Percentiles rank a stretch among this genome's conserved stretches.
Evolutionary conservation across 2,329 filamentous ascomycete species (phyloP).

Genomic region (Venturia carpophila): DNA sequence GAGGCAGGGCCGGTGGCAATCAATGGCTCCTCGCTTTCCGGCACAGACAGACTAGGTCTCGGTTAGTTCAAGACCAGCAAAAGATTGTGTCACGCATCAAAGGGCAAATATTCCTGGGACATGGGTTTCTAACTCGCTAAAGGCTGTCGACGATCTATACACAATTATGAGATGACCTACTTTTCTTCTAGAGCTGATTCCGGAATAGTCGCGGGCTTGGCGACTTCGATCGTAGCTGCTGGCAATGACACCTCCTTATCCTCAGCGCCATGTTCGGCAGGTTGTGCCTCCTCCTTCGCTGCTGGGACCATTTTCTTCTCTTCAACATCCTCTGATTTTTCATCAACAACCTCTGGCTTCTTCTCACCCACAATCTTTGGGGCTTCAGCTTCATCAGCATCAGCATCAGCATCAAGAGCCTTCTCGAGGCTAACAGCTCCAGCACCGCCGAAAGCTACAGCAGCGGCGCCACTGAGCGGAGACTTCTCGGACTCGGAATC

Average conservation of each 20-base stretch:
- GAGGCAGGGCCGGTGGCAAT: neutral
- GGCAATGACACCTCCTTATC: neutral
- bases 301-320: neutral
- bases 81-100: neutral
- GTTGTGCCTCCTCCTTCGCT: neutral
- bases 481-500: neutral
- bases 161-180: neutral
- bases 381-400: neutral
- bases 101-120: too few species aligned
- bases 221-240: neutral
- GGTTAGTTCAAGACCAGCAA: neutral
- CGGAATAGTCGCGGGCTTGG: neutral
- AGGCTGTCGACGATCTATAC: too few species aligned
- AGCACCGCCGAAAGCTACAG: neutral
- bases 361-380: neutral
- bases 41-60: neutral
- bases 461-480: neutral
- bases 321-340: neutral
- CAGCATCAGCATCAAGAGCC: neutral
- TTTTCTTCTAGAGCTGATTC: neutral
- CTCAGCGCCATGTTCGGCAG: too few species aligned
- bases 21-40: neutral
- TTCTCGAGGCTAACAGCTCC: conserved; percentile 7
- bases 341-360: neutral
- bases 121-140: too few species aligned